Base-by-base conservation (phyloP, 2,329 filamentous ascomycete genomes). In the Atkinsonella texensis region DNA sequence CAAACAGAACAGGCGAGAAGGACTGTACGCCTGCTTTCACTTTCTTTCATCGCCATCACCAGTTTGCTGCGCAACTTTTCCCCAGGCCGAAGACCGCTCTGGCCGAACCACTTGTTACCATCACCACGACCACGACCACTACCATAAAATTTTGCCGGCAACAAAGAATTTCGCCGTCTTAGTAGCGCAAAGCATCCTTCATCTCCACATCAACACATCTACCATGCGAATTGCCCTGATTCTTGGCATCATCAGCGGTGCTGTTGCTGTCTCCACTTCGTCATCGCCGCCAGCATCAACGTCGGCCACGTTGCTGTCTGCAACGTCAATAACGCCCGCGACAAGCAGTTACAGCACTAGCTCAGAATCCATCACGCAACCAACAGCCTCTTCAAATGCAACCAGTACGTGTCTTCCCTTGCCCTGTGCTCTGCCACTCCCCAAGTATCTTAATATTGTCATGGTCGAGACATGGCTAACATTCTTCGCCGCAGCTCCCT, bases 161-260 rank as follows among this genome's bases (percentile, higher is more conserved):
- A 17, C 2, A 5, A 40, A 28, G 28, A 5, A 28, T 8, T 28
- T 28, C 28, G 7, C 28, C 35, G 15, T 38, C 35, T 13, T 15
- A 13, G 2, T 4, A 38, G 11, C 12, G 35, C 35, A 13, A 38
- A 38, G 9, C 40, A 42, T 20, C 17, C 7, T 11, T 17, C 40
- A 12, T 43, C 18, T 2, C 9, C 41, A 13, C 12, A 23, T 43
- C 11, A 43, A 18, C 18, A 43, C 41, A 20, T 5, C 17, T 12
- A 39, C 50, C 10, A 61, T 61, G 59, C 59, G 54, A 35, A 46
- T 54, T 45, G 50, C 54, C 28, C 54, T 52, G 47, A 39, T 57
- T 28, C 31, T 58, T 35, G 51, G 51, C 43, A 51, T 45, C 13
- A 42, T 56, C 33, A 55, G 51, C 53, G 51, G 48, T 45, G 47